A percentile compares a stretch with the other conserved stretches of the same genome.
Evolutionary conservation across 2,329 filamentous ascomycete species (phyloP).

Genomic region (Exserohilum turcica): DNA sequence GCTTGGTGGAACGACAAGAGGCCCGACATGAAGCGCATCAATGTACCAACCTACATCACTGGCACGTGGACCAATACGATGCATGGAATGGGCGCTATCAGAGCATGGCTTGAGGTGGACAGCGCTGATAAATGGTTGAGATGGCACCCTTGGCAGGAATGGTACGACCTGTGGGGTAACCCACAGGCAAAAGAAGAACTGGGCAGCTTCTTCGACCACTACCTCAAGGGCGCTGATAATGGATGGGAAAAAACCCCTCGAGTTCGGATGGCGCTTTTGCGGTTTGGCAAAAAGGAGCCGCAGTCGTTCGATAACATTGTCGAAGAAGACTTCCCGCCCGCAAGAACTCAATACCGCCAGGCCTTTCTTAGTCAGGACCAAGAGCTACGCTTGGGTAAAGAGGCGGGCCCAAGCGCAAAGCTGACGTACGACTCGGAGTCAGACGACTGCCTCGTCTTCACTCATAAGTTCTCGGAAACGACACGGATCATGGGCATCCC

Average conservation of each 20-base stretch:
- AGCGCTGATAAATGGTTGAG: conserved; percentile 5
- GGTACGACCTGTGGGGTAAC: conserved; percentile 21
- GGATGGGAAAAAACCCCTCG: conserved; percentile 55
- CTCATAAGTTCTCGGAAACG: neutral
- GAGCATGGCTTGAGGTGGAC: conserved; percentile 6
- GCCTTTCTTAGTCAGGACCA: neutral
- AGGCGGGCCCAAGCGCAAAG: neutral
- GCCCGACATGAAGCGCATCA: conserved; percentile 12
- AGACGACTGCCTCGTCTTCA: neutral
- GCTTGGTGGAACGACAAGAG: conserved; percentile 18
- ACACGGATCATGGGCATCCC: neutral
- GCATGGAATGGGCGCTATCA: conserved; percentile 19
- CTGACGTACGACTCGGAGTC: neutral
- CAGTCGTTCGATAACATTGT: neutral
- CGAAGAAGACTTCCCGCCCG: neutral
- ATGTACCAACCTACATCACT: conserved; percentile 16
- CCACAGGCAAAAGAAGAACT: conserved; percentile 14
- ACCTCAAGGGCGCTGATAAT: conserved; percentile 52
- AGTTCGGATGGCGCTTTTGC: conserved; percentile 48
- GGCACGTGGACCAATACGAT: conserved; percentile 16
- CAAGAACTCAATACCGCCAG: neutral
- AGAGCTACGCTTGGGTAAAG: neutral
- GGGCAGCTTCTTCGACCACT: conserved; percentile 54
- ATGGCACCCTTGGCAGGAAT: conserved; percentile 18
- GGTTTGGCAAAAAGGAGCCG: neutral